Evolutionary conservation across 345 rosid genomes (phyloP).

Genomic region (Crucihimalaya himalaica): DNA sequence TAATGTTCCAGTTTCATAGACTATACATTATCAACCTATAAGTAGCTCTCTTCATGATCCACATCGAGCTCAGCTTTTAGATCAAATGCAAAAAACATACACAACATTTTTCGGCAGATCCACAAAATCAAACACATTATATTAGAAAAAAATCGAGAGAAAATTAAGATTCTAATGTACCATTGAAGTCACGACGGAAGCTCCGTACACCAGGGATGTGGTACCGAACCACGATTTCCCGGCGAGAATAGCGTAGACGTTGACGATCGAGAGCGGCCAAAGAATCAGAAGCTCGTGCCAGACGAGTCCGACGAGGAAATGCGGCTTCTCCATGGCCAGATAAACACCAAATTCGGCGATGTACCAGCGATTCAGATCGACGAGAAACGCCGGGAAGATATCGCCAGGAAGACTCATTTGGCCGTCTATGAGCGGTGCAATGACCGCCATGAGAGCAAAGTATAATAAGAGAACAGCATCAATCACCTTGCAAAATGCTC

Average conservation of each 20-base stretch:
- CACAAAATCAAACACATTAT: background rate
- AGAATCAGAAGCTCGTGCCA: constrained; percentile 67
- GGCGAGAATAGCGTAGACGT: constrained; percentile 53
- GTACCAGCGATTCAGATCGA: constrained; percentile 51
- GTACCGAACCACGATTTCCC: constrained; percentile 63
- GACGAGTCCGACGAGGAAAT: constrained; percentile 63
- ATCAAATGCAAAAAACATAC: background rate
- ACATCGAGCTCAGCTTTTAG: background rate
- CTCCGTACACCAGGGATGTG: constrained; percentile 70
- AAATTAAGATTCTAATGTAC: constrained; percentile 39
- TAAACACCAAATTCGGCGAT: constrained; percentile 52
- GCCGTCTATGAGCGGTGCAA: constrained; percentile 54
- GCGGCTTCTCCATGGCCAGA: constrained; percentile 58
- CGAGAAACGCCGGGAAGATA: constrained; percentile 51
- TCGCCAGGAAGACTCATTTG: constrained; percentile 51
- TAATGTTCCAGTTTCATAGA: background rate
- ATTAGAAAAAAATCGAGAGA: background rate
- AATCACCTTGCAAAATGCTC: constrained; percentile 49
- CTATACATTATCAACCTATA: background rate
- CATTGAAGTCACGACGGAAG: constrained; percentile 62
- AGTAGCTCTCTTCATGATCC: background rate
- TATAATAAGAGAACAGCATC: constrained; percentile 59
- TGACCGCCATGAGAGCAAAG: constrained; percentile 53
- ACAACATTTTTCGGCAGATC: background rate
- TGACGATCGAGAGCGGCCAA: constrained; percentile 71